These are phyloP conservation scores for Phytophthora pini DNA, from an alignment of 352 stramenopile genomes.

Conservation along the genomic window DNA sequence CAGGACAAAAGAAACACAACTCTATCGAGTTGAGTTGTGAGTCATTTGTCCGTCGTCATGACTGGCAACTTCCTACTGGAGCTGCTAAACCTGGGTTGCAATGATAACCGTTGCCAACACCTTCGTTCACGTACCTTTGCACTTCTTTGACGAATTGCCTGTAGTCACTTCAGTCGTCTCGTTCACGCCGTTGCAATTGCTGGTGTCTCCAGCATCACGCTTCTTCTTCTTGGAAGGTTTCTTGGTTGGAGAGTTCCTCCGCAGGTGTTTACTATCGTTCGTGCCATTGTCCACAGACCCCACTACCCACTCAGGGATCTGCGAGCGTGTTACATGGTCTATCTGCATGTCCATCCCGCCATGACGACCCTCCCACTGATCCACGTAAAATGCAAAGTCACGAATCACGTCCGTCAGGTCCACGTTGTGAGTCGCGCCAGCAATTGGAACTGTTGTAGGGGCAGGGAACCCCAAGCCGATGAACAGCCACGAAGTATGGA, in stretches of 20 bases:
- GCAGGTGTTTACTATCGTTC: conserved; percentile 38
- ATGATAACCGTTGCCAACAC: conserved; percentile 22
- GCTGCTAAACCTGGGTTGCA: conserved; percentile 8
- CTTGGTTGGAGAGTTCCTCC: conserved; percentile 20
- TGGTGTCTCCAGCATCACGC: conserved; percentile 17
- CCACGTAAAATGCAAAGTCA: conserved; percentile 77
- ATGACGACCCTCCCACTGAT: conserved; percentile 79
- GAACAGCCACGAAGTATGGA: conserved; percentile 77
- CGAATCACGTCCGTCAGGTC: conserved; percentile 78
- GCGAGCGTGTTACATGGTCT: conserved; percentile 59
- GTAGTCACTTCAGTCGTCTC: conserved; percentile 1
- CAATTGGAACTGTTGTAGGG: conserved; percentile 29
- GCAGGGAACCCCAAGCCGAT: conserved; percentile 75
- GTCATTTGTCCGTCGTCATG: neutral
- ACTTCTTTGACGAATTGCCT: conserved; percentile 37
- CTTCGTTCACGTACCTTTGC: conserved; percentile 48
- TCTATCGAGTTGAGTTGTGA: too few species aligned
- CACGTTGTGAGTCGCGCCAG: conserved; percentile 43
- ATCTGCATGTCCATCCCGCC: conserved; percentile 86
- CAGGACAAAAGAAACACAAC: too few species aligned
- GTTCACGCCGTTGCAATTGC: conserved; percentile 12
- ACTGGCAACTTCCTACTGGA: neutral
- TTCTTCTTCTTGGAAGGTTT: conserved; percentile 42
- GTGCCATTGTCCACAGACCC: conserved; percentile 41
- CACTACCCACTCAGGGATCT: conserved; percentile 74